Base-by-base conservation (phyloP, 2,329 filamentous ascomycete species). In the Penicillium sp. region DNA sequence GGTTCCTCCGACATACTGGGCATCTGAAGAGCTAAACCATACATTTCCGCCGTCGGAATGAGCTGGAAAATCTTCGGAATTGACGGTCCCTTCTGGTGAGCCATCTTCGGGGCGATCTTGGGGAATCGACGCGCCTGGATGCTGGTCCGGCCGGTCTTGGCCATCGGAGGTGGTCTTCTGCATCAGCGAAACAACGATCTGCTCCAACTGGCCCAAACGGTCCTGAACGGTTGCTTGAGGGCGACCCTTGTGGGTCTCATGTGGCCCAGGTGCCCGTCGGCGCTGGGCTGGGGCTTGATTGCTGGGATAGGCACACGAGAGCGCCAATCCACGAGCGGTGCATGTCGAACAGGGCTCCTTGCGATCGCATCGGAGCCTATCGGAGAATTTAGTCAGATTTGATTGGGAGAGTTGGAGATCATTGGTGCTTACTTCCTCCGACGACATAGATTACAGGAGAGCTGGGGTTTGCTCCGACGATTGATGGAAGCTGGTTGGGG, bases 131-230 rank as follows among this genome's bases (percentile, higher is more conserved):
- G 9, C 9, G 16, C n/a, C 42, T 3, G 24, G 16, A 31, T 44
- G 9, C 16, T 31, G 24, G 9, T 13, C 42, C 9, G 24, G 10
- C 3, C 4, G 16, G 5, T 31, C 24, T 44, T 44, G 42, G 24
- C 24, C 16, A 44, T 13, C 24, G 9, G 42, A 18, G 24, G 42
- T 31, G 16, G 42, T 31, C n/a, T 44, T 44, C 9, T 44, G 42
- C 70, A 80, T 82, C 52, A 84, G 66, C 14, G 81, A 82, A 50
- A 84, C 73, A 47, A 85, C 82, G 57, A 85, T 72, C 56, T 78
- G 79, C 71, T 85, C 82, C 48, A 85, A 74, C 54, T 82, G 76
- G 64, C 82, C 79, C 63, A 84, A 80, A 59, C 82, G 79, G 66
- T 82, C 82, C 72, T 84, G 81, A 76, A 83, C 49, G 42, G 42